Conservation (phyloP, 1,284 basidiomycete genomes). For the Naganishia liquefaciens region DNA sequence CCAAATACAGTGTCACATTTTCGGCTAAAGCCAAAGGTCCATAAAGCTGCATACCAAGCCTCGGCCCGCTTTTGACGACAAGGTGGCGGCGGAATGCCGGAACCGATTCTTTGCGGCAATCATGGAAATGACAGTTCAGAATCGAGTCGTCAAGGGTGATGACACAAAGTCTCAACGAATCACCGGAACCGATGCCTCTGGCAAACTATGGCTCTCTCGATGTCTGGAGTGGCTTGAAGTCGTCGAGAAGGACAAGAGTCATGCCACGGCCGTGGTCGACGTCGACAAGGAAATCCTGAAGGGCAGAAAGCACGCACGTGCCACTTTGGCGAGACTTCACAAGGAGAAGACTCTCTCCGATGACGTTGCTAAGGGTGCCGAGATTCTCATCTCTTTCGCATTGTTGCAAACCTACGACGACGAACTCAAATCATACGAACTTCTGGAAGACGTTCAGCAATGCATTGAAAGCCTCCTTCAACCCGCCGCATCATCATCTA, state of each 20-base stretch:
- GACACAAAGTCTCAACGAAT: constrained; percentile 56
- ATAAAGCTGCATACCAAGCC: constrained; percentile 64
- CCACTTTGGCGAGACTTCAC: constrained; percentile 58
- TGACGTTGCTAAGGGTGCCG: constrained; percentile 62
- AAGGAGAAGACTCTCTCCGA: constrained; percentile 52
- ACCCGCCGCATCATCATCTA: constrained; percentile 56
- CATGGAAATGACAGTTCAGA: constrained; percentile 69
- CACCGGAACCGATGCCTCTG: constrained; percentile 66
- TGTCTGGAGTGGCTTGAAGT: constrained; percentile 64
- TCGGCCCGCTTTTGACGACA: constrained; percentile 71
- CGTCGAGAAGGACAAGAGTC: constrained; percentile 68
- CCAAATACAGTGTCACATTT: constrained; percentile 27
- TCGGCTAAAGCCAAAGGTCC: constrained; percentile 10
- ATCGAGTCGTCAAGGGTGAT: constrained; percentile 60
- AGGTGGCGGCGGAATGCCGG: constrained; percentile 66
- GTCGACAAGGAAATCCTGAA: constrained; percentile 62
- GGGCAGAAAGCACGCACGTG: constrained; percentile 59
- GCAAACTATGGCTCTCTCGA: constrained; percentile 77
- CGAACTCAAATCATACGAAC: constrained; percentile 60
- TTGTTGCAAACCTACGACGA: constrained; percentile 71
- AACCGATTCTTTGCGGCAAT: constrained; percentile 72
- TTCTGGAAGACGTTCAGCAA: constrained; percentile 61
- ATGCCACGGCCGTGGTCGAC: constrained; percentile 63
- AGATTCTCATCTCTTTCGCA: constrained; percentile 69
- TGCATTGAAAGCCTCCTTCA: constrained; percentile 41